Conservation (phyloP, 495 filamentous ascomycete genomes). For the Aspergillus coremiiformis region DNA sequence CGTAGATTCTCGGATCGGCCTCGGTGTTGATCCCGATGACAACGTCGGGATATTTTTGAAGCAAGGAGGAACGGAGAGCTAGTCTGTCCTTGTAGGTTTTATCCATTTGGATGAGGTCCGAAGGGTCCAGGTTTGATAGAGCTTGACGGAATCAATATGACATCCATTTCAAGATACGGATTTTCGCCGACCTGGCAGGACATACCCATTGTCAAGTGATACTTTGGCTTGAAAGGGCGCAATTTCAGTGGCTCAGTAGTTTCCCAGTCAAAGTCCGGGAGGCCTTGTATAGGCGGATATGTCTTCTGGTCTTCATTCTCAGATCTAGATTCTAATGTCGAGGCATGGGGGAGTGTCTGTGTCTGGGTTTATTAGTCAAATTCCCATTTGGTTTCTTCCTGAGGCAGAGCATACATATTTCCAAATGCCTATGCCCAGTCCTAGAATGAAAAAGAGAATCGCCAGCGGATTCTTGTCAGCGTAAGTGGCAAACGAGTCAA, state of each 20-base stretch:
- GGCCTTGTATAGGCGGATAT: slow-evolving; percentile 41
- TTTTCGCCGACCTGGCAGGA: too few species aligned
- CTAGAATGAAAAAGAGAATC: slow-evolving; percentile 1
- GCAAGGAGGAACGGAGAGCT: slow-evolving; percentile 38
- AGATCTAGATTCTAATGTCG: neutral
- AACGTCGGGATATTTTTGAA: slow-evolving; percentile 38
- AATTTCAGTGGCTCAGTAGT: slow-evolving; percentile 52
- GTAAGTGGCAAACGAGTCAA: neutral
- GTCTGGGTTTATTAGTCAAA: neutral
- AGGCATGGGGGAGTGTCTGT: too few species aligned
- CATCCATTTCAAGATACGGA: too few species aligned
- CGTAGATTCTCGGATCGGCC: slow-evolving; percentile 21
- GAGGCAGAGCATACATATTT: slow-evolving; percentile 9
- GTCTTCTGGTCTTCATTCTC: slow-evolving; percentile 4
- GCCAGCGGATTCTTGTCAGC: neutral
- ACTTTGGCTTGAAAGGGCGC: slow-evolving; percentile 64
- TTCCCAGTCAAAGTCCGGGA: slow-evolving; percentile 53
- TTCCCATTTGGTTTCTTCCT: too few species aligned
- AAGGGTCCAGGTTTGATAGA: slow-evolving; percentile 41
- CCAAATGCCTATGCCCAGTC: slow-evolving; percentile 4
- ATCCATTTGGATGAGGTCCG: slow-evolving; percentile 58
- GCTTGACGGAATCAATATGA: slow-evolving; percentile 19
- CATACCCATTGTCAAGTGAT: slow-evolving; percentile 67
- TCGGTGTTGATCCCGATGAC: slow-evolving; percentile 32
- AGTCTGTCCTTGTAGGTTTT: slow-evolving; percentile 51